Evolutionary conservation across 2,329 filamentous ascomycete genomes (phyloP).

Genomic region (Diaporthe citri): DNA sequence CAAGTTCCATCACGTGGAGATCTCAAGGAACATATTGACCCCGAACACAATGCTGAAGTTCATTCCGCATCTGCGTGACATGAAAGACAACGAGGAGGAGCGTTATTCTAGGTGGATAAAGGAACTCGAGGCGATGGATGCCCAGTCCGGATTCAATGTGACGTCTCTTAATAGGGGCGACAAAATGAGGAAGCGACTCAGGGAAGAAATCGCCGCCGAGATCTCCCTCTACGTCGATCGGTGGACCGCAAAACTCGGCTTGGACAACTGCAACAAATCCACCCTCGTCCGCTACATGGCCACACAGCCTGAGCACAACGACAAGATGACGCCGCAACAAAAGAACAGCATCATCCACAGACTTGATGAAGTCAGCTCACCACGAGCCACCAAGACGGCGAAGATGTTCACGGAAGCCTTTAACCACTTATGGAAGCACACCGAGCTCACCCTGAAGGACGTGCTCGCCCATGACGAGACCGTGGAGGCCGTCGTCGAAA

Average conservation of each 20-base stretch:
- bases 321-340: conserved; percentile 66
- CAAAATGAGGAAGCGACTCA: conserved; percentile 62
- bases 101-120: conserved; percentile 69
- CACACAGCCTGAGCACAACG: conserved; percentile 58
- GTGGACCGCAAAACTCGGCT: conserved; percentile 64
- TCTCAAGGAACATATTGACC: conserved; percentile 70
- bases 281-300: conserved; percentile 67
- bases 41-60: conserved; percentile 72
- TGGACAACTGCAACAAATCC: conserved; percentile 65
- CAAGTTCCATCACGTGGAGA: conserved; percentile 71
- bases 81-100: conserved; percentile 67
- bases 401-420: conserved; percentile 69
- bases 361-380: conserved; percentile 57
- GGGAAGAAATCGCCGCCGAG: conserved; percentile 64
- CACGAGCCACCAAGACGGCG: conserved; percentile 57
- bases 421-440: conserved; percentile 64
- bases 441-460: conserved; percentile 62
- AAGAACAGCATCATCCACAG: conserved; percentile 65
- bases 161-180: conserved; percentile 62
- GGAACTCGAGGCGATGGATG: conserved; percentile 69
- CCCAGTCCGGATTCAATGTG: conserved; percentile 66
- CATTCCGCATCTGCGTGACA: conserved; percentile 69
- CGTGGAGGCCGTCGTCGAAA: conserved; percentile 66
- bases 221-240: conserved; percentile 66
- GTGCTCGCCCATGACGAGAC: conserved; percentile 67